Base-by-base conservation (phyloP, 371 early-diverging fungal genomes). In the Rhizopus sp. region DNA sequence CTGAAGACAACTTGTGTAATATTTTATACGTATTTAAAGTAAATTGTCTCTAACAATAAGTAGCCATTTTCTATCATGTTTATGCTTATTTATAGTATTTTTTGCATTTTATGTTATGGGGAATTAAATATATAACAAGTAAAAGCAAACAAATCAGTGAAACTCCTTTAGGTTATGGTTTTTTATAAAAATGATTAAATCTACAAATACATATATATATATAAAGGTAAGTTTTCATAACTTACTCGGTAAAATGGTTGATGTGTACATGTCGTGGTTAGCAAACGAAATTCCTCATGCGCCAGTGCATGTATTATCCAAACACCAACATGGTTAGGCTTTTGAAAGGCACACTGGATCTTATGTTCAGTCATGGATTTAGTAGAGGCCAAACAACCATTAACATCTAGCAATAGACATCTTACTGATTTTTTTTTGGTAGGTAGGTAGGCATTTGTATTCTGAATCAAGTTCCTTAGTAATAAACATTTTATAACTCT, bases 31-130 rank as follows among this genome's bases (percentile, higher is more conserved):
- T 40, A 30, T 53, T 53, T 29, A 53, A 53, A 53, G 42, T 35
- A 54, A 54, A 35, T 44, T 54, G 45, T 45, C 54, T 44, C 34
- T 46, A 54, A 54, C 45, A 45, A 45, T 54, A 54, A 54, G 45
- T 54, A 54, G 54, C 46, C 45, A 35, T 44, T 54, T 45, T 53
- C 42, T 54, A 45, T 45, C 33, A 34, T 54, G 37, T 45, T 34
- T 54, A 54, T 53, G 53, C n/a, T 51, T 38, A 51, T 48, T n/a
- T n/a, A n/a, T n/a, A n/a, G n/a, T n/a, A n/a, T n/a, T n/a, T n/a
- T n/a, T n/a, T n/a, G n/a, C n/a, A n/a, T n/a, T n/a, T n/a, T n/a
- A n/a, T n/a, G n/a, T n/a, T n/a, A n/a, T n/a, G n/a, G n/a, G n/a
- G n/a, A n/a, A n/a, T n/a, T n/a, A n/a, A n/a, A n/a, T n/a, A n/a